These are phyloP conservation scores for Syzygium oleosum DNA, from an alignment of 345 rosid species.

Conservation along the genomic window DNA sequence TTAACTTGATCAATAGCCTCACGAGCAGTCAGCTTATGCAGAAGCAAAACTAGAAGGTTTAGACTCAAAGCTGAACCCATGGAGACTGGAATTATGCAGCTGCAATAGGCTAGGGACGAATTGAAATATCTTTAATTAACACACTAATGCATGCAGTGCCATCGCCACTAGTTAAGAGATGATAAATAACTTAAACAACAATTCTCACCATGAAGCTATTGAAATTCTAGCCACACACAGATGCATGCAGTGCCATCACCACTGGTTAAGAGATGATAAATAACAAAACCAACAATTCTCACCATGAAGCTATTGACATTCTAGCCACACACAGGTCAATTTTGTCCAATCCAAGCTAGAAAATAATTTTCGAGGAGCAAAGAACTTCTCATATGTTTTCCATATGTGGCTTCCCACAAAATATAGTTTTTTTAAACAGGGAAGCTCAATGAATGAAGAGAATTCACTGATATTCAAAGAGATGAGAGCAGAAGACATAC, in stretches of 20 bases:
- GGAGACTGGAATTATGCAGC: not conserved
- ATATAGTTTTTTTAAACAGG: not conserved
- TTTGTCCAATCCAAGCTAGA: not conserved
- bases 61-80: not conserved
- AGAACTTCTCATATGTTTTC: not conserved
- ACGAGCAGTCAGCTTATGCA: not conserved
- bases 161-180: not conserved
- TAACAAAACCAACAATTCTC: not conserved
- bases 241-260: not conserved
- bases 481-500: slow-evolving; percentile 27
- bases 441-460: not conserved
- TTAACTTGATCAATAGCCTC: not conserved
- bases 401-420: not conserved
- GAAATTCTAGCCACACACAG: not conserved
- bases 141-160: not conserved
- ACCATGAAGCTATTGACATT: not conserved
- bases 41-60: not conserved
- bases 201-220: not conserved
- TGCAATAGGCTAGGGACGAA: not conserved
- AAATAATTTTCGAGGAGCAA: not conserved
- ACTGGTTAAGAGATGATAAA: not conserved
- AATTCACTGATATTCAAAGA: not conserved
- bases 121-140: not conserved
- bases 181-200: not conserved
- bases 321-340: not conserved